Base-by-base conservation (phyloP, 345 rosid species). In the Orychophragmus violaceus region DNA sequence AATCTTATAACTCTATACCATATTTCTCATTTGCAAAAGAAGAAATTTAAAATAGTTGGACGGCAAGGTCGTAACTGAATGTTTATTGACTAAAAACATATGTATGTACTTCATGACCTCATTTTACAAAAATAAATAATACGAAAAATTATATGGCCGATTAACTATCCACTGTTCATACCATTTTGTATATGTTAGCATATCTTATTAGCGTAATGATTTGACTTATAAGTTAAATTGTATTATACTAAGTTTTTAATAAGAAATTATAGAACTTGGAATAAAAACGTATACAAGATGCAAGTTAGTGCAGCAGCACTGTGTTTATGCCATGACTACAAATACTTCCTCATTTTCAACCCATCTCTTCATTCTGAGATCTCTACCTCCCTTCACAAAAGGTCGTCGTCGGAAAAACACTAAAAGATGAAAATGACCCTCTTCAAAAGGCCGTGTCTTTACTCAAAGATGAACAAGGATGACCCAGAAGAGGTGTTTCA, bases 391-490 rank as follows among this genome's bases (percentile, higher is more conserved):
- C 41, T 25, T 35, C 33, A 2, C 29, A 17, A 14, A 48, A 30
- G 32, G 2, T 23, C 19, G 18, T 44, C 70, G 58, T 13, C 42
- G n/a, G 54, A 1, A 44, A 24, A 58, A n/a, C 29, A 8, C 5
- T 2, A 30, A 60, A 51, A 60, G 63, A 54, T 52, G 66, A 71
- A 62, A 30, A 85, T 84, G 95, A 60, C 69, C 37, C 1, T 75
- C 17, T 28, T 63, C 74, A 80, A 68, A 19, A 76, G 62, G 56
- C 61, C 78, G 0, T 62, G 44, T 27, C 64, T 25, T 0, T 93
- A 93, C 82, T 74, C 91, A 28, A 87, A 76, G 81, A 5, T 93
- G 48, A 74, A 84, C 23, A 82, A 85, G 72, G 97, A 93, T 64
- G 91, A 84, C 68, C 89, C 85, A 0, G 85, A 90, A 64, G 97